These are phyloP conservation scores for Mercurialis annua DNA, from an alignment of 345 rosid genomes.

Conservation along the genomic window DNA sequence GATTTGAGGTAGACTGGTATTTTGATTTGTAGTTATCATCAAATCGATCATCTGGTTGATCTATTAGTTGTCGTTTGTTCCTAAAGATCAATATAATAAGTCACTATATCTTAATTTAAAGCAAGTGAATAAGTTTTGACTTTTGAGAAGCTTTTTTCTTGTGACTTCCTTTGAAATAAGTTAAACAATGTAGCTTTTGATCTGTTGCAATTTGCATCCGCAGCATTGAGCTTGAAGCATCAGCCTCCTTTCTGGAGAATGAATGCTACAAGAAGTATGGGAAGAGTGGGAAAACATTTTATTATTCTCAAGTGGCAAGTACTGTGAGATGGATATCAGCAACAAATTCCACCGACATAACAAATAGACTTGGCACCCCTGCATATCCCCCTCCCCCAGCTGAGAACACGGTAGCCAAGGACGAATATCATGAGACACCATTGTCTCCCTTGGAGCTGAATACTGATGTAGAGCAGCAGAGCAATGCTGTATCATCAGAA, in stretches of 20 bases:
- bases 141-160: not conserved
- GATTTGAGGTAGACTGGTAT: slow-evolving; percentile 31
- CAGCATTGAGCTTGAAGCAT: slow-evolving; percentile 53
- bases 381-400: slow-evolving; percentile 18
- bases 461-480: slow-evolving; percentile 11
- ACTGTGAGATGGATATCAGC: slow-evolving; percentile 75
- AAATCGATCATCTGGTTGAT: not conserved
- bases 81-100: not conserved
- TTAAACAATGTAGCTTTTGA: not conserved
- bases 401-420: slow-evolving; percentile 14
- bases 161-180: not conserved
- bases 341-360: slow-evolving; percentile 31
- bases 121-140: too few species aligned
- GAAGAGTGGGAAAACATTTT: slow-evolving; percentile 80
- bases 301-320: slow-evolving; percentile 78
- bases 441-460: slow-evolving; percentile 14
- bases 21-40: not conserved
- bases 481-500: slow-evolving; percentile 16
- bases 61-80: not conserved
- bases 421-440: slow-evolving; percentile 23
- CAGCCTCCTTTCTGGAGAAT: slow-evolving; percentile 61
- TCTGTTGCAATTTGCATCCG: slow-evolving; percentile 13
- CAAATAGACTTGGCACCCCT: slow-evolving; percentile 16
- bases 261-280: slow-evolving; percentile 79
- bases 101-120: too few species aligned